Evolutionary conservation across 805 yeast species (phyloP), one percentile per base, ranked within the genome.

Genomic region (Ogataea ramenticola): DNA sequence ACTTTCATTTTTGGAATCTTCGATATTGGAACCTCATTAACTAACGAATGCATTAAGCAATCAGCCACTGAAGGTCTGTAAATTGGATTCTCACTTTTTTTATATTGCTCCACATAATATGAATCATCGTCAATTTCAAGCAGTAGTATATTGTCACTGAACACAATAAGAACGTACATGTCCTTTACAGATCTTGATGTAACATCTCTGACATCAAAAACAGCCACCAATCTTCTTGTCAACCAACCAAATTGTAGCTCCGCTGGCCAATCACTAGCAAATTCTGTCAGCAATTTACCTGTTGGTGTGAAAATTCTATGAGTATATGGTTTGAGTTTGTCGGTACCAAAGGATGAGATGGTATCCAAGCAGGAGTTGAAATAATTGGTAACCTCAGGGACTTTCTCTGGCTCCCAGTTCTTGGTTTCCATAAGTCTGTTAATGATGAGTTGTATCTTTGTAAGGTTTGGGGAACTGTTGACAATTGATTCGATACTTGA

Each of bases 171-270:
- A 7, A 88, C 72, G 35, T 80, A 82, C 40, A 70, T 58, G 40
- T 64, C 64, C 26, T 62, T 53, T 5, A 58, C 49, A 15, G 62
- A 58, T 6, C 41, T 32, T n/a, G 48, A 29, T n/a, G 59, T 40
- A 22, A 61, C 22, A 41, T 62, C 56, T 21, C 52, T 51, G 8
- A 56, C 60, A 48, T 75, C 80, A 55, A 65, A 73, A 2, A 90
- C 81, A 0, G 91, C 84, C 11, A 91, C 89, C 3, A 91, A 93
- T 47, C 95, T 74, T 49, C 98, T 71, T 32, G 82, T 76, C 26
- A 88, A 60, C 97, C 96, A 90, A 19, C 95, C 96, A 56, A 80
- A 82, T 49, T 86, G 95, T 21, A 91, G 67, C 50, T 83, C 90
- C 0, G 77, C 65, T 0, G 98, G 98, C 97, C 97, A 90, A 12